Evolutionary conservation across 306 rosid genomes (phyloP), one percentile per base, ranked within the genome.

Genomic region (Purshia tridentata): DNA sequence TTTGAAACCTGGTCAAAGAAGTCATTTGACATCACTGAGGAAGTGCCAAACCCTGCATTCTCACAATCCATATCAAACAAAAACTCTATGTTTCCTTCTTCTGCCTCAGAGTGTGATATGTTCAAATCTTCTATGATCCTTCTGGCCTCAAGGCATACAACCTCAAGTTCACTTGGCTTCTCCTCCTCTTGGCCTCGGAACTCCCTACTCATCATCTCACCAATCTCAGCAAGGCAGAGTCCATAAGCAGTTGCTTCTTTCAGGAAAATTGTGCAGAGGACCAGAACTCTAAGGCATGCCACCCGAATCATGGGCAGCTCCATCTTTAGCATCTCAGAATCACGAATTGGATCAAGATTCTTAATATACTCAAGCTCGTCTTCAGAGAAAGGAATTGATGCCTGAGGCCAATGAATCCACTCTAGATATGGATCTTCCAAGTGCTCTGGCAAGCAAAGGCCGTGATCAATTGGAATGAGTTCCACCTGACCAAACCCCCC

Each of bases 381-480:
- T 5, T 86, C 86, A 3, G 89, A 78, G 78, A 89, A 89, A 72
- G 94, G 91, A 60, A 86, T 81, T 51, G 94, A 89, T 51, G 94
- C 87, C 69, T 89, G 94, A 67, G 94, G 94, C 94, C 94, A 89
- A 61, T 89, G 89, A 72, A 89, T 81, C 95, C 95, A 89, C 78
- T 89, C 95, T 52, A 89, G 87, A 75, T 89, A 87, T 1, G 95
- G 95, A 74, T 89, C 95, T 75, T 89, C 95, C 92, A 89, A 78
- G 74, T 68, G 72, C 76, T 89, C 92, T 1, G 92, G 95, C 6
- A 89, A 86, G 74, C 88, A 89, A 71, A 89, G 86, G 66, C 92
- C 95, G 57, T 89, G 95, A 74, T 89, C 95, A 77, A 89, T 89
- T 11, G 92, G 95, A 72, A 89, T 55, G 70, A 89, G 95, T 75